Evolutionary conservation across 352 stramenopile genomes (phyloP).

Genomic region (Phytophthora lateralis): DNA sequence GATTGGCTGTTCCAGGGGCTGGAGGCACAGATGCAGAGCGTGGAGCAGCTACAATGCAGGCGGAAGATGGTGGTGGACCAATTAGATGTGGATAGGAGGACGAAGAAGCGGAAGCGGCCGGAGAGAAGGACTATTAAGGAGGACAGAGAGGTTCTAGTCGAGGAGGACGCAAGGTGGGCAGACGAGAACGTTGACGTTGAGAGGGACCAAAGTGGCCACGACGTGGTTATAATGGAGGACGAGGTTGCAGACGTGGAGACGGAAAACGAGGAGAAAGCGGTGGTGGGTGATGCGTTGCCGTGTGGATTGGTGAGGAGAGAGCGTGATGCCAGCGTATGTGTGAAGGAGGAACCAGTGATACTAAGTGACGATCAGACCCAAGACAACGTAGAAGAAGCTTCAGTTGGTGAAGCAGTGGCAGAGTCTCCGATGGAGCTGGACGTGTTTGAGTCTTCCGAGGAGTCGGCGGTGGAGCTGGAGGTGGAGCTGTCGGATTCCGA

Average conservation of each 20-base stretch:
- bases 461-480: not conserved
- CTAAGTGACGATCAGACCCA: not conserved
- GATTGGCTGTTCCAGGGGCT: constrained; percentile 21
- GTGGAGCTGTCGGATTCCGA: constrained; percentile 12
- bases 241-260: constrained; percentile 1
- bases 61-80: constrained; percentile 9
- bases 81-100: constrained; percentile 7
- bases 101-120: constrained; percentile 21
- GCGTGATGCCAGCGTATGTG: constrained; percentile 1
- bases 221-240: not conserved
- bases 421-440: constrained; percentile 26
- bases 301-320: constrained; percentile 10
- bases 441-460: constrained; percentile 18
- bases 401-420: not conserved
- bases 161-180: not conserved
- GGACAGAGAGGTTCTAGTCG: not conserved
- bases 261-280: not conserved
- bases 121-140: constrained; percentile 9
- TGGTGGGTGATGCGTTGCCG: constrained; percentile 7
- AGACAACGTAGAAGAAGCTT: not conserved
- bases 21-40: constrained; percentile 17
- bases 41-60: constrained; percentile 15
- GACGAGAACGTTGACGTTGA: not conserved
- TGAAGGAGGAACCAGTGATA: constrained; percentile 26
- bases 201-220: not conserved